Base-by-base conservation (phyloP, 2,329 filamentous ascomycete species). In the Colletotrichum tropicale region DNA sequence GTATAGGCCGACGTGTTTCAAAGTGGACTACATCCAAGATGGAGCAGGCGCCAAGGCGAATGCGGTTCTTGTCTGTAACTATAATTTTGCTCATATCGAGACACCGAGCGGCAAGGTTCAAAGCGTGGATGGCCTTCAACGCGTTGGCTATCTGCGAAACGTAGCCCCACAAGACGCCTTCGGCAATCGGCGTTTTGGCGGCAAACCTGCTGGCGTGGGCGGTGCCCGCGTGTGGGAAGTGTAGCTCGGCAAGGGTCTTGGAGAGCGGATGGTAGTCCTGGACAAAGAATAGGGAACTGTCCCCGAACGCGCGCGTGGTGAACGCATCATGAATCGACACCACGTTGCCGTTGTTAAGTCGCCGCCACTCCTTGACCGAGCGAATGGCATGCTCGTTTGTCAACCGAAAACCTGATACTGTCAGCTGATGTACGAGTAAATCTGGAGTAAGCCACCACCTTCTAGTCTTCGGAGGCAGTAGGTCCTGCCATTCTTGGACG, bases 231-330 rank as follows among this genome's bases (percentile, higher is more conserved):
- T 78, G 34, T 26, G 87, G 80, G 77, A 96, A 92, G 81, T 98
- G 95, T 80, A 94, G 92, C 81, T 98, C 96, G 38, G 94, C 92
- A 28, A 99, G 89, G 0, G 96, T 98, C 84, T 97, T 98, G 4
- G 96, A 95, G 24, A 97, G 89, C 2, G 97, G 96, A 81, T 97
- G 95, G 81, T 98, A 99, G 83, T 98, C 95, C 77, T 95, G 97
- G 28, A 98, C 96, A 81, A 99, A 94, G 65, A 99, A 94, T 70
- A 99, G 90, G 5, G 97, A 98, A 84, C 95, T 98, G 83, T 98
- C 97, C 71, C 95, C 95, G 84, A 99, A 99, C 30, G 94, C 95
- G 76, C 96, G 90, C 15, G 95, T 98, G 1, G 97, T 99, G 81
- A 99, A 99, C 1, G 95, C 95, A 84, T 98, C 96, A 80, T 98